Percentiles rank a stretch among this genome's conserved stretches.
Evolutionary conservation across 148 eudicot species (phyloP).

Genomic region (Chenopodium formosanum): DNA sequence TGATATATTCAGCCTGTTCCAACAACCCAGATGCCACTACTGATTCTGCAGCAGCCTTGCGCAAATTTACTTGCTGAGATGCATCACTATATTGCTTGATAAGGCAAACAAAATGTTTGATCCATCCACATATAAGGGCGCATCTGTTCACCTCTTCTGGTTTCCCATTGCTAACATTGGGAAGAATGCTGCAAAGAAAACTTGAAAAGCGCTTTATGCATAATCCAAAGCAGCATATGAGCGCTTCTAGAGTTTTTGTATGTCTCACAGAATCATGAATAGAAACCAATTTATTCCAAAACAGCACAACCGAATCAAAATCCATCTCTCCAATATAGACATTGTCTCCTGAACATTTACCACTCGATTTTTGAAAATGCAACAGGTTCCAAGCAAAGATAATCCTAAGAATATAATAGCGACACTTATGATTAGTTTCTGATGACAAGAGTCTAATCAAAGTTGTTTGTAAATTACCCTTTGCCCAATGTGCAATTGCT

Average conservation of each 20-base stretch:
- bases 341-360: conserved; percentile 19
- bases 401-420: conserved; percentile 65
- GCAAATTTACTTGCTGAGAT: conserved; percentile 75
- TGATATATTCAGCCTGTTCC: conserved; percentile 57
- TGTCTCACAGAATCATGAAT: conserved; percentile 58
- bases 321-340: conserved; percentile 59
- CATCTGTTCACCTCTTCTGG: conserved; percentile 32
- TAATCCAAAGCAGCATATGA: conserved; percentile 76
- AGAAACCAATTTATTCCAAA: conserved; percentile 72
- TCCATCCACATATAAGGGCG: conserved; percentile 42
- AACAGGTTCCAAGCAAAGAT: conserved; percentile 71
- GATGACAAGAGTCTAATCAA: conserved; percentile 47
- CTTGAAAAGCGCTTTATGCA: conserved; percentile 30
- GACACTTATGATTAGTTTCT: conserved; percentile 81
- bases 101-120: conserved; percentile 52
- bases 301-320: conserved; percentile 44
- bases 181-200: conserved; percentile 46
- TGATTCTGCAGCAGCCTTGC: conserved; percentile 89
- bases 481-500: conserved; percentile 41
- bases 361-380: conserved; percentile 37
- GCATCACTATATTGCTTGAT: conserved; percentile 60
- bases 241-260: conserved; percentile 63
- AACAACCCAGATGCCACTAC: conserved; percentile 78
- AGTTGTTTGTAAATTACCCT: conserved; percentile 56
- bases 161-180: conserved; percentile 20